Conservation (phyloP, 805 yeast species). For the Candida schatavii region DNA sequence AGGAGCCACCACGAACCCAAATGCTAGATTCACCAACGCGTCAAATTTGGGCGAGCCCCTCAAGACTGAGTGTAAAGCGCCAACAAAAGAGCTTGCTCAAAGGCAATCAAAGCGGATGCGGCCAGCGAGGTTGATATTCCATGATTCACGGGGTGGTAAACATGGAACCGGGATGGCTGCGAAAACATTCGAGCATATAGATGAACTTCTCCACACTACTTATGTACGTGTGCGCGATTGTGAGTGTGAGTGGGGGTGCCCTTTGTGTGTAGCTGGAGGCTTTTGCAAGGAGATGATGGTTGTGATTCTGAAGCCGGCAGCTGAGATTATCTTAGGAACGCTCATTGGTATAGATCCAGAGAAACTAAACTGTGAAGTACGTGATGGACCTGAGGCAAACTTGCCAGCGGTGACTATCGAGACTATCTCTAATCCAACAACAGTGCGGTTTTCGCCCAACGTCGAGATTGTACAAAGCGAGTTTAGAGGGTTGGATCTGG, state of each 20-base stretch:
- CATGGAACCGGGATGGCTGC: conserved; percentile 77
- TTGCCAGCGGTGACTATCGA: conserved; percentile 70
- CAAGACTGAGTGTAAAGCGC: conserved; percentile 94
- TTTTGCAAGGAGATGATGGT: conserved; percentile 77
- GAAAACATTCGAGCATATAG: conserved; percentile 77
- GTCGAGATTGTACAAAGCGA: conserved; percentile 36
- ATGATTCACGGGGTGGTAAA: conserved; percentile 79
- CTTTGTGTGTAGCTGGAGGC: conserved; percentile 80
- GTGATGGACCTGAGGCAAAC: conserved; percentile 73
- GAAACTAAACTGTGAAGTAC: conserved; percentile 40
- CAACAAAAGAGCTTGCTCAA: conserved; percentile 89
- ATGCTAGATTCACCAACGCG: conserved; percentile 25
- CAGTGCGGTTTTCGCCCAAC: conserved; percentile 61
- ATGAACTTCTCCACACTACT: conserved; percentile 61
- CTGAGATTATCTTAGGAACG: conserved; percentile 61
- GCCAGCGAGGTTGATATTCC: conserved; percentile 84
- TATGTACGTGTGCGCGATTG: conserved; percentile 60
- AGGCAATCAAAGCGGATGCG: conserved; percentile 69
- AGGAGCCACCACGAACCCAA: conserved; percentile 50
- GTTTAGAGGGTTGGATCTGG: not conserved
- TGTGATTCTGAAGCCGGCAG: conserved; percentile 87
- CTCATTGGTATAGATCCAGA: conserved; percentile 56
- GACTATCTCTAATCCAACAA: conserved; percentile 55
- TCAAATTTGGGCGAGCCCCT: conserved; percentile 41
- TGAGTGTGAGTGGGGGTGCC: conserved; percentile 74